Conservation (phyloP, 2,329 filamentous ascomycete genomes). For the Dothistroma pini region DNA sequence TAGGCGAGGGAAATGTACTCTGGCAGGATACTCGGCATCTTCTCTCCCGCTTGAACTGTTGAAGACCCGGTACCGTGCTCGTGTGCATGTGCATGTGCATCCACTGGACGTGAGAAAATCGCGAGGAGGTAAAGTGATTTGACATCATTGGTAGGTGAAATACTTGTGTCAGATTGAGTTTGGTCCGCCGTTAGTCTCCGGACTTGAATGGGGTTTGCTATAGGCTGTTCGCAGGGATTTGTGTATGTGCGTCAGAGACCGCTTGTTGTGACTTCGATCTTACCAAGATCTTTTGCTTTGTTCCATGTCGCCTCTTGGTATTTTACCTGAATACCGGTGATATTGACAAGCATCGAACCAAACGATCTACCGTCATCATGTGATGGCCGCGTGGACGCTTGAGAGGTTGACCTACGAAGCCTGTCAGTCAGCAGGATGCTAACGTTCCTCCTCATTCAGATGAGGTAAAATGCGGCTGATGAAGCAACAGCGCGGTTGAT, state of each 20-base stretch:
- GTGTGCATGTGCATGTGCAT: background rate
- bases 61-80: background rate
- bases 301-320: background rate
- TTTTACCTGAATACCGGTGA: background rate
- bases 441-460: background rate
- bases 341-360: background rate
- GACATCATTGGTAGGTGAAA: background rate
- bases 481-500: background rate
- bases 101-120: background rate
- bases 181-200: background rate
- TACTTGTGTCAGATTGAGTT: background rate
- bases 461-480: background rate
- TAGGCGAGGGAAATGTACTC: background rate
- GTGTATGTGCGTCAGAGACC: background rate
- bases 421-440: background rate
- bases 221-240: background rate
- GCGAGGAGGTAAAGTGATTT: background rate
- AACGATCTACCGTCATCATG: background rate
- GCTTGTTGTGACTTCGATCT: background rate
- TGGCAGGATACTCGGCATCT: background rate
- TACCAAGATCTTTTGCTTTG: background rate
- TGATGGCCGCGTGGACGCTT: background rate
- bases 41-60: background rate
- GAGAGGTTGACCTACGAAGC: background rate
- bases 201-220: background rate